Base-by-base conservation (phyloP, 176 grass and related monocot species). In the Avena insularis region DNA sequence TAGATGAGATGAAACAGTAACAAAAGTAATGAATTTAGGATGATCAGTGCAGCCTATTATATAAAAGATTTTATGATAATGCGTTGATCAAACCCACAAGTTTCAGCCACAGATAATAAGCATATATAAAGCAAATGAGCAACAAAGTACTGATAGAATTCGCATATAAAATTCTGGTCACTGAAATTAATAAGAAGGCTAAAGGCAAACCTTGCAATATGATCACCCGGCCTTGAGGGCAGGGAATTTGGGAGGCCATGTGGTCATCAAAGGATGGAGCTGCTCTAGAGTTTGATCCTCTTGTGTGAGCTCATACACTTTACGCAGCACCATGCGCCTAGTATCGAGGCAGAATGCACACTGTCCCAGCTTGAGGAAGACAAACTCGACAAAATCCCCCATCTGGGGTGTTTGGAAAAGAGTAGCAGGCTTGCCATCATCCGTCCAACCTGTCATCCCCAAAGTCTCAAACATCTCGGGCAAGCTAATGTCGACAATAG, bases 201-300 rank as follows among this genome's bases (percentile, higher is more conserved):
- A 74, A 74, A 27, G 46, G 14, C 71, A 75, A 75, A 75, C 71
- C 71, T 75, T 75, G 71, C 6, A 75, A 0, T n/a, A 75, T 27
- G 71, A 75, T 75, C 46, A 75, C 14, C 29, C 29, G 29, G 29
- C 7, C 21, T 51, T 75, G 71, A 51, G 71, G 12, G 25, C 21
- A 75, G 71, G 71, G 13, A 75, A 75, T 25, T 23, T 50, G 71
- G 71, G 71, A 2, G 71, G 71, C 71, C 71, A 75, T 75, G 71
- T 75, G 46, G 51, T 75, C 46, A 75, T 75, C 50, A 75, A 9
- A 75, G 71, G 71, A 75, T 75, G 23, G 25, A 75, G 13, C 46
- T 12, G n/a, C 1, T 75, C 71, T 75, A 75, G 23, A 75, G 71
- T 27, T 51, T 25, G 6, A 49, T 75, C 21, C 23, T 16, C 21